phyloP scores from a whole-genome alignment of 768 basidiomycete species.

The Boletus speciosus region DNA sequence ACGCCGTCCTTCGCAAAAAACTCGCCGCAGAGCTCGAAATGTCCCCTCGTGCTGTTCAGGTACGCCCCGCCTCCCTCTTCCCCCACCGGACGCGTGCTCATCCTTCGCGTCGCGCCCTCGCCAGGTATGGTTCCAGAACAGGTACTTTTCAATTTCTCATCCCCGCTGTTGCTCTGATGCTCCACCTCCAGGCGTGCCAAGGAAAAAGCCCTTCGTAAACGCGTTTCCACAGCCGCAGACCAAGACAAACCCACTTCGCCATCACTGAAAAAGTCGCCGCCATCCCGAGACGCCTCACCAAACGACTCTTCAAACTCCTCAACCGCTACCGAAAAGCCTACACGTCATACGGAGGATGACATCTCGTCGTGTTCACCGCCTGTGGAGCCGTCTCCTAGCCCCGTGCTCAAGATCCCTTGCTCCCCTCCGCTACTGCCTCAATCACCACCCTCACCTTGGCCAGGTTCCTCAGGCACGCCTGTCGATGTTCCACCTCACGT shows the following conservation, averaged over 20 bases:
- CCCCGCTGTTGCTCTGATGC: slow-evolving; percentile 10
- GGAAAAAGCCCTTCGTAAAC: slow-evolving; percentile 64
- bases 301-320: slow-evolving; percentile 31
- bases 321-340: slow-evolving; percentile 41
- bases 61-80: slow-evolving; percentile 35
- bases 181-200: slow-evolving; percentile 64
- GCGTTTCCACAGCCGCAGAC: slow-evolving; percentile 36
- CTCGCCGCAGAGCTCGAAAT: slow-evolving; percentile 84
- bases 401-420: slow-evolving; percentile 23
- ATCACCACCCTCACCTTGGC: slow-evolving; percentile 23
- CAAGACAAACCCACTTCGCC: slow-evolving; percentile 8
- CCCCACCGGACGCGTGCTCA: slow-evolving; percentile 18
- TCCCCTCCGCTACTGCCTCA: slow-evolving; percentile 16
- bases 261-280: slow-evolving; percentile 9
- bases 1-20: slow-evolving; percentile 71
- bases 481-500: slow-evolving; percentile 22
- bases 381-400: slow-evolving; percentile 6
- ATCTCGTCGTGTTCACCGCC: slow-evolving; percentile 1
- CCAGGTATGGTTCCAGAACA: slow-evolving; percentile 91
- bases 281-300: slow-evolving; percentile 26
- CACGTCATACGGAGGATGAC: slow-evolving; percentile 17
- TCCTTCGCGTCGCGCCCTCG: slow-evolving; percentile 16
- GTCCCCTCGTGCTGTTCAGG: slow-evolving; percentile 94
- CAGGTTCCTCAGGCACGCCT: slow-evolving; percentile 34
- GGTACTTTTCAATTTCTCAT: slow-evolving; percentile 39